phyloP scores from a whole-genome alignment of 331 rosid species.

The Rosa hybrid region DNA sequence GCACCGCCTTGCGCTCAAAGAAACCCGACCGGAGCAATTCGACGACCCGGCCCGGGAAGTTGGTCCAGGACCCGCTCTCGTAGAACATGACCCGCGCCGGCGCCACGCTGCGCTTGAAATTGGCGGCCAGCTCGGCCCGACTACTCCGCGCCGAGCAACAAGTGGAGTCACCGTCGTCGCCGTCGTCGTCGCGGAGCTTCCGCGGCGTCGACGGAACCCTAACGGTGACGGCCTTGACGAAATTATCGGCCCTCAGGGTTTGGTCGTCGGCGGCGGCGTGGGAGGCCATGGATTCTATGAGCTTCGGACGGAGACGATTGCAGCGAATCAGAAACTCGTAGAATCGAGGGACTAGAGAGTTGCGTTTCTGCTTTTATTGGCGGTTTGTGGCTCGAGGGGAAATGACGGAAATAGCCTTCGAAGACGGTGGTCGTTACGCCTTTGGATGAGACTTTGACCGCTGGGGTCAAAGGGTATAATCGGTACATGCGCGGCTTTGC shows the following conservation, averaged over 20 bases:
- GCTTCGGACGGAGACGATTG: not conserved
- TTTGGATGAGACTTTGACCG: not conserved
- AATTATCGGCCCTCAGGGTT: not conserved
- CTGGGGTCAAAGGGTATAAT: not conserved
- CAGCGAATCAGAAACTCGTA: not conserved
- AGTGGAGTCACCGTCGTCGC: not conserved
- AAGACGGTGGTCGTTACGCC: conserved; percentile 10
- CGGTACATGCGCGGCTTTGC: not conserved
- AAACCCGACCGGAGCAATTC: conserved; percentile 35
- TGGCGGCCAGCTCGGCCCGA: conserved; percentile 28
- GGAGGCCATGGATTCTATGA: conserved; percentile 47
- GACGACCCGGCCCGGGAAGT: conserved; percentile 33
- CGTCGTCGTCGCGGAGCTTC: not conserved
- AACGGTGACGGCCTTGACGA: conserved; percentile 27
- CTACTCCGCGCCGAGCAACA: conserved; percentile 10
- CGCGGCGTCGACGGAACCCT: conserved; percentile 14
- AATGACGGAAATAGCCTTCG: conserved; percentile 30
- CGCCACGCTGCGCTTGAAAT: conserved; percentile 37
- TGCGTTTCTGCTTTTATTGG: conserved; percentile 8
- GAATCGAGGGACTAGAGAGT: not conserved
- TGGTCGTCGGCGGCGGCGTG: not conserved
- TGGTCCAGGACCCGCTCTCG: conserved; percentile 42
- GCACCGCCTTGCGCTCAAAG: conserved; percentile 31
- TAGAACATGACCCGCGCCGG: conserved; percentile 57
- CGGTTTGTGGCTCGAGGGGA: not conserved